Evolutionary conservation across 2,329 filamentous ascomycete genomes (phyloP).

Genomic region (Exophiala sideris): DNA sequence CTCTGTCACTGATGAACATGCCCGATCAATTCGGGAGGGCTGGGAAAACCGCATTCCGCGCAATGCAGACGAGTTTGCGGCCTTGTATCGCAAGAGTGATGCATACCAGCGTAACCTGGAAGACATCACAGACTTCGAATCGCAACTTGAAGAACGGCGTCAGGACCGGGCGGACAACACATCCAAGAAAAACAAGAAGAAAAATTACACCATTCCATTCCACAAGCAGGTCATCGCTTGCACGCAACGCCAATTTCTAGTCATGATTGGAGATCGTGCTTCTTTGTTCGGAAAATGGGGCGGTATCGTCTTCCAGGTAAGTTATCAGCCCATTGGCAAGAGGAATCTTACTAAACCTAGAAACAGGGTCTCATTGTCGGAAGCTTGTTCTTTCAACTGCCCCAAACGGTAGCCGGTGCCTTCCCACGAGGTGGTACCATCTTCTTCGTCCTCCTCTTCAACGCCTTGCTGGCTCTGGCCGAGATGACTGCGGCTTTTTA

Average conservation of each 20-base stretch:
- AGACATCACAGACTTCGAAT: conserved; percentile 56
- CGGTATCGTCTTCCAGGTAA: conserved; percentile 41
- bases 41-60: conserved; percentile 57
- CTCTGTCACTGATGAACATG: conserved; percentile 59
- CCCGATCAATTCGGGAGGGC: conserved; percentile 54
- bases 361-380: conserved; percentile 43
- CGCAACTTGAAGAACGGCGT: conserved; percentile 41
- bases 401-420: conserved; percentile 51
- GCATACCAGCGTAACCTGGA: conserved; percentile 41
- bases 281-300: conserved; percentile 52
- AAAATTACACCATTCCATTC: conserved; percentile 53
- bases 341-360: background rate
- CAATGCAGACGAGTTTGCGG: conserved; percentile 54
- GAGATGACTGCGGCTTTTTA: conserved; percentile 61
- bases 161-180: conserved; percentile 39
- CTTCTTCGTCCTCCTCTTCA: conserved; percentile 63
- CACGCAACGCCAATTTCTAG: conserved; percentile 54
- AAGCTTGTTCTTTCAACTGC: conserved; percentile 54
- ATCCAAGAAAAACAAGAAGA: conserved; percentile 42
- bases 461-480: conserved; percentile 58
- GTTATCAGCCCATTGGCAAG: no score
- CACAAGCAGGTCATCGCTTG: conserved; percentile 50
- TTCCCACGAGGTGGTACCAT: conserved; percentile 61
- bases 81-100: conserved; percentile 49
- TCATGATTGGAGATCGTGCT: conserved; percentile 54